Base-by-base conservation (phyloP, 768 basidiomycete species). In the Panaeolus cyanescens region DNA sequence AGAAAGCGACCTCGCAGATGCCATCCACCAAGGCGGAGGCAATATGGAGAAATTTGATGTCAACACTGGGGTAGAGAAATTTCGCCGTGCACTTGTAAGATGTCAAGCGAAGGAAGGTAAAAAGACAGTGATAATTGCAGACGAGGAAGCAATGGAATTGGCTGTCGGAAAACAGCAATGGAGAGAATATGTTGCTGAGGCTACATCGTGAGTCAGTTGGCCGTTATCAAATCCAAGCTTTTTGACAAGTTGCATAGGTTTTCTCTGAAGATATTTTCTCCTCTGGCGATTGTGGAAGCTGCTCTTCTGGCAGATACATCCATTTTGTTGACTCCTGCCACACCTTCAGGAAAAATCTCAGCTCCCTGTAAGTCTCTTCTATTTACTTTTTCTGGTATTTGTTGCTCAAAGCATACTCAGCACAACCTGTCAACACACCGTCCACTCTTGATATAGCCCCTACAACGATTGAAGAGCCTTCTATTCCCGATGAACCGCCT, bases 11-110 rank as follows among this genome's bases (percentile, higher is more conserved):
- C 72, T 85, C 22, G 78, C 80, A 59, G 85, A 85, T 15, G 69
- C 90, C 40, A 76, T 91, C 55, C 74, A 75, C 54, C 74, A 83
- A 32, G 90, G 85, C 0, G 83, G 81, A 15, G 91, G 84, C 0
- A 77, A 81, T n/a, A 80, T 86, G 54, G 90, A 92, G 65, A 80
- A 75, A 33, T 87, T 91, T 60, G 81, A 86, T 53, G 76, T 87
- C 6, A 75, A 76, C 34, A 71, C 69, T 1, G 88, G 86, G 1
- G 69, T 76, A 20, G 70, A 70, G 2, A 85, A 83, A 63, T 85
- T 84, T 70, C 83, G 80, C 58, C 78, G 78, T 67, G 73, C 83
- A 5, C 66, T 92, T 9, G 75, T 76, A 5, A 81, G 86, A 58
- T 82, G 82, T 2, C 79, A 78, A 59, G 79, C 81, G 3, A 87